Percentiles rank a stretch among this genome's conserved stretches.
Conservation (phyloP, 306 rosid genomes). For the Cercis canadensis region DNA sequence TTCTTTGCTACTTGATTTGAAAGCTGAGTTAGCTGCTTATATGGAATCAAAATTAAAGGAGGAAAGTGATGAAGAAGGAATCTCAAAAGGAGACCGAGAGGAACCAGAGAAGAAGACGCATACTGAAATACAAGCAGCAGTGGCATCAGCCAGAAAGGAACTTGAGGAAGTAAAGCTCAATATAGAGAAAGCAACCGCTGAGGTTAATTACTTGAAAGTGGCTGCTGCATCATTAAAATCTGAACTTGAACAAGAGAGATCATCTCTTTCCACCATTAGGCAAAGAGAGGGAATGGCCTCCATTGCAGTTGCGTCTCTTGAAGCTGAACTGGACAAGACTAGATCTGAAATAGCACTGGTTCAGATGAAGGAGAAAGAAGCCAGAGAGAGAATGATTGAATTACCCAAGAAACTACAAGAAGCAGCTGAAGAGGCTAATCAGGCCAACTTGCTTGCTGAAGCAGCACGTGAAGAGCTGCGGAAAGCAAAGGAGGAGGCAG, state of each 20-base stretch:
- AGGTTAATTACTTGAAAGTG: conserved; percentile 81
- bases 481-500: conserved; percentile 79
- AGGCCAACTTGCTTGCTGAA: conserved; percentile 80
- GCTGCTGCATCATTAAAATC: conserved; percentile 78
- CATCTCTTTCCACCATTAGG: conserved; percentile 63
- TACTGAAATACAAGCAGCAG: conserved; percentile 74
- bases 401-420: conserved; percentile 81
- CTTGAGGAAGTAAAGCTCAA: conserved; percentile 84
- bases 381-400: conserved; percentile 73
- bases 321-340: conserved; percentile 84
- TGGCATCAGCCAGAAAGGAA: conserved; percentile 76
- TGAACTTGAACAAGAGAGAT: conserved; percentile 86
- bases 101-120: conserved; percentile 61
- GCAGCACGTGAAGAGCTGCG: conserved; percentile 72
- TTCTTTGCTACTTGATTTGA: conserved; percentile 76
- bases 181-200: conserved; percentile 88
- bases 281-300: conserved; percentile 99
- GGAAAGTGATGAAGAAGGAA: conserved; percentile 53
- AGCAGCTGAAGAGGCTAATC: conserved; percentile 83
- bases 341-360: conserved; percentile 84
- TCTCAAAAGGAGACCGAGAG: conserved; percentile 50
- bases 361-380: conserved; percentile 96
- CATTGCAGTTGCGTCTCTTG: conserved; percentile 85
- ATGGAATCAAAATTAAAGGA: conserved; percentile 81
- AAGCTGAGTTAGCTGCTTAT: conserved; percentile 84